Percentiles rank a stretch among this genome's conserved stretches.
phyloP scores from a whole-genome alignment of 352 stramenopile genomes.

The Peronospora tabacina region DNA sequence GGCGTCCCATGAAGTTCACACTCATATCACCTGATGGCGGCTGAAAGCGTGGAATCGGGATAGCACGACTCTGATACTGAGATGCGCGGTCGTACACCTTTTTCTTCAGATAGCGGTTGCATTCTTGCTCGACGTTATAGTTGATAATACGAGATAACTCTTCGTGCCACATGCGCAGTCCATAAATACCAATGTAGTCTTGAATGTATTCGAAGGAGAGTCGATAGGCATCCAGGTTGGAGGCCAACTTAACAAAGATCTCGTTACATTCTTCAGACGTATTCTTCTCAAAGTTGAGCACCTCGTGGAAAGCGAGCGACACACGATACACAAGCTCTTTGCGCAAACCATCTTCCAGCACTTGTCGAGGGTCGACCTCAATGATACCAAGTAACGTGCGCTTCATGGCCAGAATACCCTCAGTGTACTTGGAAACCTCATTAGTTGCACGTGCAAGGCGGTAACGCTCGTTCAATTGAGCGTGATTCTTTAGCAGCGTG shows the following conservation, averaged over 20 bases:
- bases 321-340: constrained; percentile 91
- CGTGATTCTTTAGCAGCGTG: constrained; percentile 87
- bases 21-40: constrained; percentile 75
- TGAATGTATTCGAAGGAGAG: constrained; percentile 93
- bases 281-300: constrained; percentile 82
- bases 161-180: constrained; percentile 93
- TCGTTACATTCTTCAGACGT: constrained; percentile 76
- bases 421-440: constrained; percentile 92
- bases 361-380: constrained; percentile 88
- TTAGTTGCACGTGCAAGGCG: constrained; percentile 90
- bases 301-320: constrained; percentile 79
- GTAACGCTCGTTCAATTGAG: constrained; percentile 89
- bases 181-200: constrained; percentile 93
- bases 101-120: constrained; percentile 92
- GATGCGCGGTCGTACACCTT: constrained; percentile 89
- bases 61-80: constrained; percentile 87
- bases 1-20: constrained; percentile 90
- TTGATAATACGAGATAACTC: constrained; percentile 92
- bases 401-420: constrained; percentile 94
- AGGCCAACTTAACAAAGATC: constrained; percentile 78
- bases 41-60: constrained; percentile 90
- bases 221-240: constrained; percentile 86
- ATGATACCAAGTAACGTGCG: constrained; percentile 91
- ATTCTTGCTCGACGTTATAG: constrained; percentile 94
- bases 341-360: constrained; percentile 90